These are phyloP conservation scores for Tetrastigma voinierianum DNA, from an alignment of 164 flowering plant species.

Conservation along the genomic window DNA sequence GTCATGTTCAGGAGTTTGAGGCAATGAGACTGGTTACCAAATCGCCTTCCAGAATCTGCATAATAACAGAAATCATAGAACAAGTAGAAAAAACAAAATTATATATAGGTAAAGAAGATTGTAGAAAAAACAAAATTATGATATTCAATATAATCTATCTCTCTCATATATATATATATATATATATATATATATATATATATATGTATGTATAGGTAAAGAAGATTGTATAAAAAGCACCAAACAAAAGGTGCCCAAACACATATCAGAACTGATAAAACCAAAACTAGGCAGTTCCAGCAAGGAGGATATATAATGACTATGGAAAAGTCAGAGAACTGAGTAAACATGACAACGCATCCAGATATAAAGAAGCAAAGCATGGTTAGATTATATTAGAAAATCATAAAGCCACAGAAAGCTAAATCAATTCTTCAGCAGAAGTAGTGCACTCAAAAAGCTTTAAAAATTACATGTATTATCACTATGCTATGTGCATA, in stretches of 20 bases:
- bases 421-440: not conserved
- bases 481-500: not conserved
- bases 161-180: too few species aligned
- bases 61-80: not conserved
- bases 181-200: too few species aligned
- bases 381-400: not conserved
- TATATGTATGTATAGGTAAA: too few species aligned
- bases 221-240: too few species aligned
- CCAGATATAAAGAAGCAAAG: not conserved
- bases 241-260: too few species aligned
- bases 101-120: too few species aligned
- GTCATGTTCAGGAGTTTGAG: conserved; percentile 88
- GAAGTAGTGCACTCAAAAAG: not conserved
- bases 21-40: conserved; percentile 58
- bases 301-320: not conserved
- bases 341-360: not conserved
- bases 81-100: too few species aligned
- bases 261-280: too few species aligned
- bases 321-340: not conserved
- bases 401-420: not conserved
- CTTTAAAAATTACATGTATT: not conserved
- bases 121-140: not conserved
- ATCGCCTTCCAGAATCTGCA: conserved; percentile 73
- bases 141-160: too few species aligned
- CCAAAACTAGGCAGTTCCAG: not conserved